A percentile compares a stretch with the other conserved stretches of the same genome.
Conservation (phyloP, 768 basidiomycete genomes). For the Suillus brevipes region DNA sequence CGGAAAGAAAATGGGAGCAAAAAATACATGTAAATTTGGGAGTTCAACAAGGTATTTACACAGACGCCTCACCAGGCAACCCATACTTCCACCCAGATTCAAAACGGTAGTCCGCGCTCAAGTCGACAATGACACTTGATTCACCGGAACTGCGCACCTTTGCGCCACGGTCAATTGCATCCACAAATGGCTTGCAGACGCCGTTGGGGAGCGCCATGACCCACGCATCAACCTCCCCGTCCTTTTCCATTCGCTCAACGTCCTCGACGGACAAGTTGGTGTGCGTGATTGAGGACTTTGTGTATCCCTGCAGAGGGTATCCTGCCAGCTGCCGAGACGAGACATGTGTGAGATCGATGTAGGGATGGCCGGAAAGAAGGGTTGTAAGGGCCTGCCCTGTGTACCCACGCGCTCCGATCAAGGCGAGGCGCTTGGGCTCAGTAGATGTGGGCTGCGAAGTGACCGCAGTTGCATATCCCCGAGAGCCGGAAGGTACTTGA, state of each 20-base stretch:
- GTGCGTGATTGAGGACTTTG: slow-evolving; percentile 72
- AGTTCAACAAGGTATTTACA: slow-evolving; percentile 38
- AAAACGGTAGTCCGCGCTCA: slow-evolving; percentile 94
- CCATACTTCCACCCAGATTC: slow-evolving; percentile 97
- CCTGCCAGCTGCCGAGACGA: slow-evolving; percentile 95
- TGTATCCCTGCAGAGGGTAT: slow-evolving; percentile 74
- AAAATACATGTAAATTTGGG: slow-evolving; percentile 37
- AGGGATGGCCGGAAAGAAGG: slow-evolving; percentile 85
- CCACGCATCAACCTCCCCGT: slow-evolving; percentile 95
- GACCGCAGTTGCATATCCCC: slow-evolving; percentile 81
- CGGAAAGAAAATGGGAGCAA: slow-evolving; percentile 22
- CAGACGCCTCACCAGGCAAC: slow-evolving; percentile 87
- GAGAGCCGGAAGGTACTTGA: slow-evolving; percentile 45
- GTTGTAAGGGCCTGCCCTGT: slow-evolving; percentile 91
- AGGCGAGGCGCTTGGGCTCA: slow-evolving; percentile 83
- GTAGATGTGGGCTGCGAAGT: slow-evolving; percentile 42
- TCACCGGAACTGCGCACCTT: slow-evolving; percentile 47
- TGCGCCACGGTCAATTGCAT: slow-evolving; percentile 82
- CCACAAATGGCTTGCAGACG: slow-evolving; percentile 93
- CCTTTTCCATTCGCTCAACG: slow-evolving; percentile 86
- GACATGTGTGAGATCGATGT: slow-evolving; percentile 89
- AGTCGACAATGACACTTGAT: slow-evolving; percentile 83
- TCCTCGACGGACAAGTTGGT: slow-evolving; percentile 77
- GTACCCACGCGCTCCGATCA: slow-evolving; percentile 95
- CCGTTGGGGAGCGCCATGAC: slow-evolving; percentile 99